Conservation (phyloP, 2,329 filamentous ascomycete species). For the Microdochium paspali region DNA sequence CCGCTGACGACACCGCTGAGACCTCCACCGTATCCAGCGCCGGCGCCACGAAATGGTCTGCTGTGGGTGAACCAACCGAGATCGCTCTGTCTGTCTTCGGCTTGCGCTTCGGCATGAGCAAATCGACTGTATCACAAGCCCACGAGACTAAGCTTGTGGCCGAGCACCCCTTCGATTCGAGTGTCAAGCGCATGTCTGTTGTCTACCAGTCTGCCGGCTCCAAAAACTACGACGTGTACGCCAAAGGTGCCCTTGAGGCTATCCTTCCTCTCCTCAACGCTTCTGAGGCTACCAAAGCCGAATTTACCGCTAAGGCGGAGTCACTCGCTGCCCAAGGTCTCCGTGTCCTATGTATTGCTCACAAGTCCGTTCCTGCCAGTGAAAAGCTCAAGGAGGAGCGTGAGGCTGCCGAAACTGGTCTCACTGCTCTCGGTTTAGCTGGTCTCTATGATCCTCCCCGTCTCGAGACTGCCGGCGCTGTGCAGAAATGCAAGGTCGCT, state of each 20-base stretch:
- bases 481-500: conserved; percentile 47
- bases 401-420: conserved; percentile 40
- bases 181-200: conserved; percentile 67
- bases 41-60: conserved; percentile 41
- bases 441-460: conserved; percentile 67
- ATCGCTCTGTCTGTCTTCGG: conserved; percentile 68
- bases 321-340: conserved; percentile 53
- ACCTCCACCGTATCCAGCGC: conserved; percentile 36
- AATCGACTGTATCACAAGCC: conserved; percentile 25
- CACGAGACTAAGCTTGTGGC: conserved; percentile 39
- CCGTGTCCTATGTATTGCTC: conserved; percentile 58
- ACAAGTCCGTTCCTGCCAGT: conserved; percentile 29
- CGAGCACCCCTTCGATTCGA: conserved; percentile 66
- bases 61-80: conserved; percentile 60
- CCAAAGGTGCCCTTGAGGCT: conserved; percentile 51
- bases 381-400: conserved; percentile 35
- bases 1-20: conserved; percentile 31
- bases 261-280: conserved; percentile 41
- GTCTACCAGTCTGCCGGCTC: conserved; percentile 38
- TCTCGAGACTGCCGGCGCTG: conserved; percentile 52
- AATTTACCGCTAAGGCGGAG: conserved; percentile 40
- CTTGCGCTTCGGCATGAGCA: conserved; percentile 52
- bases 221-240: conserved; percentile 34
- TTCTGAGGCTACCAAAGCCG: conserved; percentile 32
- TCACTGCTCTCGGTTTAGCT: conserved; percentile 60